phyloP scores from a whole-genome alignment of 192 early-diverging fungal species.

The Gigaspora rosea region DNA sequence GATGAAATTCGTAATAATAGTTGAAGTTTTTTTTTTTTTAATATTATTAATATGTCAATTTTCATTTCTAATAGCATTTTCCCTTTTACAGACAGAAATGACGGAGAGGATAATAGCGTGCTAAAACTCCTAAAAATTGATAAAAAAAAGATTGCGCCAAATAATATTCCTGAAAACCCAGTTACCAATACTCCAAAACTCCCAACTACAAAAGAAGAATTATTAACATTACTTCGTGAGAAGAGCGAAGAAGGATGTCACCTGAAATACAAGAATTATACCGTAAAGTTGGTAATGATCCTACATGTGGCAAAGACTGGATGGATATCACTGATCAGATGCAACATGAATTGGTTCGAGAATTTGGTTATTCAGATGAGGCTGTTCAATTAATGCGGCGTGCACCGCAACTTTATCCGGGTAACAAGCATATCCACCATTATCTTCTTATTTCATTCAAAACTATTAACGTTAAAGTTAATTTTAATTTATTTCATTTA shows the following conservation, averaged over 20 bases:
- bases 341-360: no score
- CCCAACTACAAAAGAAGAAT: conserved; percentile 14
- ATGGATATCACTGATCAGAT: no score
- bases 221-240: conserved; percentile 2
- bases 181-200: conserved; percentile 3
- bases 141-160: no score
- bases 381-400: no score
- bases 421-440: conserved; percentile 6
- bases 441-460: neutral
- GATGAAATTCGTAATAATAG: neutral
- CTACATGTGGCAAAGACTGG: no score
- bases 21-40: no score
- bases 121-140: no score
- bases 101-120: no score
- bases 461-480: neutral
- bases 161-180: neutral
- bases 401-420: neutral
- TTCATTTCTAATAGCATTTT: no score
- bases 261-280: conserved; percentile 13
- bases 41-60: no score
- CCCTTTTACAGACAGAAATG: no score
- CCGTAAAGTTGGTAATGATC: neutral
- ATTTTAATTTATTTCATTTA: neutral
- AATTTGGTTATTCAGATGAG: no score
- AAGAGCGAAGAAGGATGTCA: conserved; percentile 10